phyloP scores from a whole-genome alignment of 805 yeast species.

The Zygosaccharomyces rouxii region DNA sequence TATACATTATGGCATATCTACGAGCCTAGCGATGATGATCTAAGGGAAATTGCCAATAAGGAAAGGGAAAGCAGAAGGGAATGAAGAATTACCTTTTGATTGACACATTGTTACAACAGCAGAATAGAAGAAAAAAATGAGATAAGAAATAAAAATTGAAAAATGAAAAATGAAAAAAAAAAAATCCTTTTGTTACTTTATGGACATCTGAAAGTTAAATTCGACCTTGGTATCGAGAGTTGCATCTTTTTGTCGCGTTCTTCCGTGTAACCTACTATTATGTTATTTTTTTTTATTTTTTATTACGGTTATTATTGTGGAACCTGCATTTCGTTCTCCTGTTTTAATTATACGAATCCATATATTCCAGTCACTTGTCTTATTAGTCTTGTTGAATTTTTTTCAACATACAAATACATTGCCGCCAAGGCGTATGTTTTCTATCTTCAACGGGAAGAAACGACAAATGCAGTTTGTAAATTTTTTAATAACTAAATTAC shows the following conservation, averaged over 20 bases:
- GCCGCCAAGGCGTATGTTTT: not conserved
- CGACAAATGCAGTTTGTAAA: not conserved
- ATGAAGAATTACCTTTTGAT: not conserved
- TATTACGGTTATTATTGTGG: not conserved
- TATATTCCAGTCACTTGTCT: constrained; percentile 1
- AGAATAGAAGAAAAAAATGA: not conserved
- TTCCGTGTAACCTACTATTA: not conserved
- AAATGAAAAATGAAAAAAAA: not conserved
- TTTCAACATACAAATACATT: not conserved
- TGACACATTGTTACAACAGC: not conserved
- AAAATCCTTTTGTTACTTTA: not conserved
- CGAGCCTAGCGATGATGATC: constrained; percentile 84
- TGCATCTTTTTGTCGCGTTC: not conserved
- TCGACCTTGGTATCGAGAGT: not conserved
- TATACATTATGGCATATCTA: constrained; percentile 88
- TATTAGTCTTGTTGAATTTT: not conserved
- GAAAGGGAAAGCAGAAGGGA: constrained; percentile 61
- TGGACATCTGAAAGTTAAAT: not conserved
- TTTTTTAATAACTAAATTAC: not conserved
- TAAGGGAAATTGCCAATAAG: constrained; percentile 60
- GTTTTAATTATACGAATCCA: not conserved
- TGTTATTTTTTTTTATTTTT: not conserved
- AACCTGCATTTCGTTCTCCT: not conserved
- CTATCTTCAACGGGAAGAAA: not conserved
- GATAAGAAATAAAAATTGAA: not conserved